Evolutionary conservation across 768 basidiomycete genomes (phyloP), one percentile per base, ranked within the genome.

Genomic region (Lactarius pseudohatsudake): DNA sequence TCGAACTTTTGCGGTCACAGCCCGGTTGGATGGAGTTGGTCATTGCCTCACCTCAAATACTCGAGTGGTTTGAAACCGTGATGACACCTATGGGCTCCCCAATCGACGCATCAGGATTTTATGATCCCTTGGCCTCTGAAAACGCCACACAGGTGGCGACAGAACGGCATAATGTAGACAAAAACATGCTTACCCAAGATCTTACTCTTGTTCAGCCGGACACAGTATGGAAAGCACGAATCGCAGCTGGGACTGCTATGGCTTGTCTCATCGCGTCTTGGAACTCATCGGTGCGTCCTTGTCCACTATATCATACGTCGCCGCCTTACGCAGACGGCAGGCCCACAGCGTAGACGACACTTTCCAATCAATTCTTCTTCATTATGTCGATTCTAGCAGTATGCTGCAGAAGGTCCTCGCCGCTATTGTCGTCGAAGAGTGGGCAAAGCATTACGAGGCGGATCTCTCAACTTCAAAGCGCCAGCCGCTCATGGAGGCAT

Each of bases 91-190:
- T 98, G 28, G 94, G 95, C 32, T 80, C 86, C 16, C 81, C 90
- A 3, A 82, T 98, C 70, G 88, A 96, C 68, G 73, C 84, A 0
- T 76, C 85, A 0, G 78, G 81, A 18, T 94, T 98, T 73, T 88
- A 89, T 75, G 81, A 82, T 56, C 85, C 89, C 3, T 79, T 81
- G 3, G 75, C 84, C n/a, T 74, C 81, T 1, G 76, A 78, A 18
- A 80, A 84, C 62, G 83, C 82, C 11, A 76, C 77, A 7, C 79
- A 81, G 28, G 76, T 78, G 2, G 78, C 81, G 0, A 64, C 76
- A 8, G 90, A 93, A 74, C 84, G 87, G 56, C 93, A 98, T 75
- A 95, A 97, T 72, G 93, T 98, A 38, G 97, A 99, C 79, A 98
- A 94, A 81, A 91, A 90, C 65, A 94, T 98, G 88, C 81, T 98